phyloP scores from a whole-genome alignment of 202 grass and related monocot genomes.

The Brachypodium distachyon region DNA sequence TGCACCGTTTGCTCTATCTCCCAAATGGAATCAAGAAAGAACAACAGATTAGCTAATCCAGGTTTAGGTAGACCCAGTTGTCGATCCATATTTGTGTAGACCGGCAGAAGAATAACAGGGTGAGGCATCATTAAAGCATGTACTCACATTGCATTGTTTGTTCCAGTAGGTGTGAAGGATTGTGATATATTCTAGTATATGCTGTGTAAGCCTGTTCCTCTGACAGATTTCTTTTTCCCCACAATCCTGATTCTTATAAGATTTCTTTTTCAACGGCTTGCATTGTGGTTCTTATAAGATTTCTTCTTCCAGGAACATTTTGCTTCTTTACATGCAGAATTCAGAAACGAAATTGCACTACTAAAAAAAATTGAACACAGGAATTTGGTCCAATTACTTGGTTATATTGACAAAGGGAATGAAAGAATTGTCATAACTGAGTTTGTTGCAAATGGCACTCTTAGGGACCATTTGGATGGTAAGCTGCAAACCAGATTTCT shows the following conservation, averaged over 20 bases:
- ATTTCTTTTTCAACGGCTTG: not conserved
- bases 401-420: conserved; percentile 65
- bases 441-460: conserved; percentile 78
- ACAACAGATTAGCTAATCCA: conserved; percentile 1
- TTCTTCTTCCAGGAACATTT: conserved; percentile 71
- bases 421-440: conserved; percentile 88
- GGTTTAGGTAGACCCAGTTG: not conserved
- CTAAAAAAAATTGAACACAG: conserved; percentile 90
- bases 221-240: not conserved
- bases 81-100: not conserved
- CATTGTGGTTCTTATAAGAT: conserved; percentile 18
- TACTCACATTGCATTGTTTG: not conserved
- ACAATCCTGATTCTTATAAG: not conserved
- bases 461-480: conserved; percentile 98
- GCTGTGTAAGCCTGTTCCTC: not conserved
- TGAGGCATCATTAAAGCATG: not conserved
- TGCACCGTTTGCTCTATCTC: not conserved
- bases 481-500: conserved; percentile 38
- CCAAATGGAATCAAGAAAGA: not conserved
- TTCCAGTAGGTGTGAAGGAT: not conserved
- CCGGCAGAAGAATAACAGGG: not conserved
- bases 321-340: conserved; percentile 56
- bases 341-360: conserved; percentile 86
- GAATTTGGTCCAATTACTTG: conserved; percentile 92
- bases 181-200: not conserved